These are phyloP conservation scores for Aspergillus pseudonomiae DNA, from an alignment of 2,329 filamentous ascomycete genomes.

Conservation along the genomic window DNA sequence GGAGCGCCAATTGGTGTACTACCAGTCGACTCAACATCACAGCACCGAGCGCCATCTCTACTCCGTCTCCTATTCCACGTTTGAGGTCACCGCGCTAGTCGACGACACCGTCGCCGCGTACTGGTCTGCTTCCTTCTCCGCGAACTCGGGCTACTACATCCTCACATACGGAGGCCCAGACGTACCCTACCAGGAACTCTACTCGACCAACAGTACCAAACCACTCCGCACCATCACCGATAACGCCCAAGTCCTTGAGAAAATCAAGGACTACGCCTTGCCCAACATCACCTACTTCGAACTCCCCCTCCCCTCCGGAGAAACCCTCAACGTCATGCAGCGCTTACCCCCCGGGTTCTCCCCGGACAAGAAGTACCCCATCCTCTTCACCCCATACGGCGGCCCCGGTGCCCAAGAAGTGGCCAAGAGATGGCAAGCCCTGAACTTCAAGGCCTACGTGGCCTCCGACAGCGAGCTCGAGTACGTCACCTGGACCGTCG, in stretches of 20 bases:
- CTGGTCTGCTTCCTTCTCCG: constrained; percentile 68
- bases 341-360: constrained; percentile 68
- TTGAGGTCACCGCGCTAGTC: constrained; percentile 61
- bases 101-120: constrained; percentile 61
- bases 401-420: constrained; percentile 67
- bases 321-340: constrained; percentile 66
- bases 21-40: constrained; percentile 65
- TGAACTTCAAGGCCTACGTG: constrained; percentile 66
- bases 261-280: constrained; percentile 62
- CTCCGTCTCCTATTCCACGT: constrained; percentile 61
- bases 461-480: constrained; percentile 68
- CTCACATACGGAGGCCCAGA: constrained; percentile 67
- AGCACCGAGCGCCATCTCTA: constrained; percentile 70
- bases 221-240: constrained; percentile 62
- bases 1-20: constrained; percentile 62
- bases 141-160: constrained; percentile 65
- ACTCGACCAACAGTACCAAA: constrained; percentile 57
- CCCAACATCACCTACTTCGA: constrained; percentile 68
- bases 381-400: constrained; percentile 69
- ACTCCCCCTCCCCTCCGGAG: constrained; percentile 63
- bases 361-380: constrained; percentile 64
- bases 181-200: constrained; percentile 70
- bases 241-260: constrained; percentile 60
- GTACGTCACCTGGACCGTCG: constrained; percentile 69
- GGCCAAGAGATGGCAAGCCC: constrained; percentile 57